Evolutionary conservation across 257 asterid species (phyloP), one percentile per base, ranked within the genome.

Genomic region (Solanum ahanhuiri): DNA sequence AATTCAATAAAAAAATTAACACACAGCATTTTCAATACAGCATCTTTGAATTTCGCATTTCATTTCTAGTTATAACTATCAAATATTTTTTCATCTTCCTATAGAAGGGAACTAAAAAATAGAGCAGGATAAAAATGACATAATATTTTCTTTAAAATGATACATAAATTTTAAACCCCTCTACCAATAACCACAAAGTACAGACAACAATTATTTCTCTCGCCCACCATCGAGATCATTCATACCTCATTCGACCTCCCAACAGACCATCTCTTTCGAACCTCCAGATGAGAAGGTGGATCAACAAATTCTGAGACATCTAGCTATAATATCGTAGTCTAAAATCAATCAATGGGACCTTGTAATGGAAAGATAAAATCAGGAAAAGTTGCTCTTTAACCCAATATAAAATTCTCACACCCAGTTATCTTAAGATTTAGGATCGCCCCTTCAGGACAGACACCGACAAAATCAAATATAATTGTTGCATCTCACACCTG

Each of bases 401-500:
- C 79, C 83, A 77, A 66, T 41, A 20, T 83, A 84, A 28, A 83
- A 85, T 30, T 48, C 76, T 58, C 43, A 76, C 51, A 88, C 86
- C 48, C 66, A 81, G 30, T 81, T 28, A 48, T 54, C 67, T 20
- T 31, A 30, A 48, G 28, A 81, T 22, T 54, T 43, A 28, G 57
- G 84, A 48, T 60, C 54, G 15, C 31, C 60, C 23, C 43, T 84
- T 73, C 88, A 87, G 85, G 81, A 87, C 82, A 83, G 83, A 79
- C 41, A 81, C 35, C 37, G 67, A 76, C 73, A 66, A 69, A 66
- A 43, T 28, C 57, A 83, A 81, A 71, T 83, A 64, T 84, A 81
- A 81, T 48, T 48, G 84, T 83, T 67, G 86, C 83, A 72, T 31
- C 76, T 57, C 58, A 43, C 83, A 43, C 87, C 88, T 90, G 87